Percentiles rank a stretch among this genome's conserved stretches.
Conservation (phyloP, 768 basidiomycete genomes). For the Phlegmacium glaucopus region DNA sequence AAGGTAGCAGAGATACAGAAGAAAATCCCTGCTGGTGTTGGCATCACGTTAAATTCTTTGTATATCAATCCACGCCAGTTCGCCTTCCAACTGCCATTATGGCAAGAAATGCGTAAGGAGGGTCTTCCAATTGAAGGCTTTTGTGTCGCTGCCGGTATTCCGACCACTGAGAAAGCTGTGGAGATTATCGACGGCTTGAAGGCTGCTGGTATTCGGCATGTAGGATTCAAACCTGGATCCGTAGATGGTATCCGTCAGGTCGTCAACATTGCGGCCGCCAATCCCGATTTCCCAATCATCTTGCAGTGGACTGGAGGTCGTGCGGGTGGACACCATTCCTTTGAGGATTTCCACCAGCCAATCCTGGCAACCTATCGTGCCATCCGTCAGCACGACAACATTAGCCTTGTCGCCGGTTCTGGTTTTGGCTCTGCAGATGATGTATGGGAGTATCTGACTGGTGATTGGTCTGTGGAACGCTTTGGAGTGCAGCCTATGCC, state of each 20-base stretch:
- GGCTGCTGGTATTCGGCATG: conserved; percentile 87
- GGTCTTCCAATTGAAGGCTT: conserved; percentile 98
- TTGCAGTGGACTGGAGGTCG: conserved; percentile 99
- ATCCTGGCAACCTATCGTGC: conserved; percentile 85
- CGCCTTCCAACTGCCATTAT: conserved; percentile 93
- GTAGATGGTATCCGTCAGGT: conserved; percentile 98
- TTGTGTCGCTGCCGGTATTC: conserved; percentile 97
- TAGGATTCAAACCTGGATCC: conserved; percentile 97
- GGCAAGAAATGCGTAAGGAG: conserved; percentile 97
- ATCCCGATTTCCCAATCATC: conserved; percentile 96
- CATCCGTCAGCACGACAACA: conserved; percentile 87
- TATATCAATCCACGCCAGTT: conserved; percentile 99
- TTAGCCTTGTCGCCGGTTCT: conserved; percentile 88
- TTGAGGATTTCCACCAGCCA: conserved; percentile 98
- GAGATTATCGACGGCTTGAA: conserved; percentile 90
- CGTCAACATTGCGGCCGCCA: conserved; percentile 89
- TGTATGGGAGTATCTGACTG: conserved; percentile 94
- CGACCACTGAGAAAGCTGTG: conserved; percentile 92
- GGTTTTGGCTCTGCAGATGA: conserved; percentile 96
- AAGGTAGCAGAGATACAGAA: conserved; percentile 93
- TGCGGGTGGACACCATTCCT: conserved; percentile 97
- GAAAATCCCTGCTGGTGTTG: conserved; percentile 82
- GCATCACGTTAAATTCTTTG: conserved; percentile 89
- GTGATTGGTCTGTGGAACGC: conserved; percentile 85
- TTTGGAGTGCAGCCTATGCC: conserved; percentile 95